Base-by-base conservation (phyloP, 345 rosid genomes). In the Syzygium aromaticum region DNA sequence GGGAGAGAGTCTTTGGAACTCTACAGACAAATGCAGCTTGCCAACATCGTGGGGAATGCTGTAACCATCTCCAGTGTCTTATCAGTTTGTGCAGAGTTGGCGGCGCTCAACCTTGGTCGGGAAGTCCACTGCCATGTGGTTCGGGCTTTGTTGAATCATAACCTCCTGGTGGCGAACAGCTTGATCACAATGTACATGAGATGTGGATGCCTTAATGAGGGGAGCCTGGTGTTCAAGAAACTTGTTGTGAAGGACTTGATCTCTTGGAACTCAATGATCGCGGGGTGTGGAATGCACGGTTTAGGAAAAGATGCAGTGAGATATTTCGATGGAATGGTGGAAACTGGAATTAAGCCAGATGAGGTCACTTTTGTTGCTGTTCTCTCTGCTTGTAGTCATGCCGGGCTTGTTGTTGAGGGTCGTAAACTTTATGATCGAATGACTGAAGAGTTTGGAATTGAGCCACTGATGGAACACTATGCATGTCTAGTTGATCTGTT, bases 211-310 rank as follows among this genome's bases (percentile, higher is more conserved):
- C 91, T 95, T 61, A 77, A 43, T 51, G 92, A 92, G 85, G 99
- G 97, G 40, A 87, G 52, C 89, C 52, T 59, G 43, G 91, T 95
- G 13, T 97, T 97, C 90, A 94, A 92, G 89, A 87, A 88, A 77
- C 92, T 93, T 14, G 85, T 88, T 80, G 90, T 67, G 15, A 94
- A 90, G 89, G 98, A 97, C 92, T 84, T 92, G 86, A 92, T 94
- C 87, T 92, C 98, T 16, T 96, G 98, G 99, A 97, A 96, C 88
- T 91, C 98, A 11, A 93, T 96, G 86, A 94, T 97, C 77, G 90
- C 91, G 57, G 99, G 97, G 77, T 94, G 93, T 67, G 98, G 98
- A 85, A 93, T 93, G 95, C 95, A 94, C 51, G 92, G 92, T 40
- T 88, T 88, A 85, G 93, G 93, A 51, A 85, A 77, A 61, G 88